Evolutionary conservation across 2,329 filamentous ascomycete genomes (phyloP).

Genomic region (Diaporthe citriasiana): DNA sequence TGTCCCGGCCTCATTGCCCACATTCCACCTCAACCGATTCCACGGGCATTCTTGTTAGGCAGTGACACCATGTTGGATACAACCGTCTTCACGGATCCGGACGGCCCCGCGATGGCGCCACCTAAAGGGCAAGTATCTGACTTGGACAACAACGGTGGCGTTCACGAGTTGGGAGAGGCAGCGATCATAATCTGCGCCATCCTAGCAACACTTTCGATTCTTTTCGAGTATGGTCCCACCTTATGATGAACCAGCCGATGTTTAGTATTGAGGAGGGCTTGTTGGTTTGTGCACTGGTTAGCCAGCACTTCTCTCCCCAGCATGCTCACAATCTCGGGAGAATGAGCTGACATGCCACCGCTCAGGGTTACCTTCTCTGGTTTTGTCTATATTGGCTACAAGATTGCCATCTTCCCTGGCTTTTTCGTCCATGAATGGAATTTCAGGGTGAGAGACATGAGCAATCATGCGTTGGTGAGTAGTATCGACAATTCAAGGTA

Average conservation of each 20-base stretch:
- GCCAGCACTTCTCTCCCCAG: background rate
- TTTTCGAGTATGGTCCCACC: background rate
- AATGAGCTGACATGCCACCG: background rate
- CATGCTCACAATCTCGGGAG: background rate
- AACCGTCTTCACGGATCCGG: background rate
- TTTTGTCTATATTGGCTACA: background rate
- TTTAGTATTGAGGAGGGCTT: background rate
- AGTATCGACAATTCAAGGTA: background rate
- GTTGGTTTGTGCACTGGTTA: slow-evolving; percentile 14
- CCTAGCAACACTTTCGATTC: background rate
- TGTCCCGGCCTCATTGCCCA: background rate
- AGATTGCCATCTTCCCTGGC: background rate
- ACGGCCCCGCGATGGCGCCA: slow-evolving; percentile 3
- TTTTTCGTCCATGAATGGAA: slow-evolving; percentile 6
- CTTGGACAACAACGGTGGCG: background rate
- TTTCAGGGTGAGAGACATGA: background rate
- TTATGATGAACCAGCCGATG: background rate
- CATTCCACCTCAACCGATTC: background rate
- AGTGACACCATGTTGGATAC: background rate
- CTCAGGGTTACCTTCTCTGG: background rate
- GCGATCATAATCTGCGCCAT: background rate
- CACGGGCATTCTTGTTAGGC: too few species aligned
- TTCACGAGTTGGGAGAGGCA: background rate
- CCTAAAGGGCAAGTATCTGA: background rate
- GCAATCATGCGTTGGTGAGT: background rate